Evolutionary conservation across 352 stramenopile species (phyloP).

Genomic region (Peronospora belbahrii): DNA sequence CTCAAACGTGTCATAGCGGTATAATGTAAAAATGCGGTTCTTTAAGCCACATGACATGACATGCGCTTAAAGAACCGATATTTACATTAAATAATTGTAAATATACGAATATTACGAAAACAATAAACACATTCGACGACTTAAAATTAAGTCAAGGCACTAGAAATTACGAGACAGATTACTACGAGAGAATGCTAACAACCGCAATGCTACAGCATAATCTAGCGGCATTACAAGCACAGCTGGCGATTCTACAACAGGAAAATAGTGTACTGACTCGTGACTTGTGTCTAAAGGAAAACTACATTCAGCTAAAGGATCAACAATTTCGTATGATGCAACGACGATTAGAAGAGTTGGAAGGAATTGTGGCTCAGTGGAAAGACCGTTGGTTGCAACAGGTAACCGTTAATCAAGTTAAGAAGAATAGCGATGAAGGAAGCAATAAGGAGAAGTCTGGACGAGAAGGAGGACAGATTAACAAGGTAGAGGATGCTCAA

Average conservation of each 20-base stretch:
- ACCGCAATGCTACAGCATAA: constrained; percentile 52
- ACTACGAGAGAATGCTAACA: constrained; percentile 9
- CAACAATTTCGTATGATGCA: constrained; percentile 73
- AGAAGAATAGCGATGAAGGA: constrained; percentile 1
- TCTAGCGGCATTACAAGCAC: constrained; percentile 46
- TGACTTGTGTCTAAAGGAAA: constrained; percentile 60
- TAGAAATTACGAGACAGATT: no score
- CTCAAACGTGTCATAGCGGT: no score
- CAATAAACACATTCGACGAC: no score
- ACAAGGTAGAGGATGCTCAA: constrained; percentile 8
- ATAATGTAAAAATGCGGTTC: no score
- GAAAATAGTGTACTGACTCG: constrained; percentile 57
- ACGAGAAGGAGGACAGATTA: neutral
- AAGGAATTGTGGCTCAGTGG: constrained; percentile 45
- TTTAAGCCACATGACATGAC: no score
- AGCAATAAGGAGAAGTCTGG: constrained; percentile 2
- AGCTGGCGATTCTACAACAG: constrained; percentile 49
- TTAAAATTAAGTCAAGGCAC: no score
- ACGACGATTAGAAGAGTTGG: constrained; percentile 55
- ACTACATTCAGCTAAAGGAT: constrained; percentile 66
- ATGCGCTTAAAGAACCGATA: no score
- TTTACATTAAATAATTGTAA: no score
- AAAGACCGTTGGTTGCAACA: constrained; percentile 64
- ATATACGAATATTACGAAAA: no score
- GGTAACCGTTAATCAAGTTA: constrained; percentile 19